phyloP scores from a whole-genome alignment of 495 filamentous ascomycete genomes.

The Bacidia gigantensis region DNA sequence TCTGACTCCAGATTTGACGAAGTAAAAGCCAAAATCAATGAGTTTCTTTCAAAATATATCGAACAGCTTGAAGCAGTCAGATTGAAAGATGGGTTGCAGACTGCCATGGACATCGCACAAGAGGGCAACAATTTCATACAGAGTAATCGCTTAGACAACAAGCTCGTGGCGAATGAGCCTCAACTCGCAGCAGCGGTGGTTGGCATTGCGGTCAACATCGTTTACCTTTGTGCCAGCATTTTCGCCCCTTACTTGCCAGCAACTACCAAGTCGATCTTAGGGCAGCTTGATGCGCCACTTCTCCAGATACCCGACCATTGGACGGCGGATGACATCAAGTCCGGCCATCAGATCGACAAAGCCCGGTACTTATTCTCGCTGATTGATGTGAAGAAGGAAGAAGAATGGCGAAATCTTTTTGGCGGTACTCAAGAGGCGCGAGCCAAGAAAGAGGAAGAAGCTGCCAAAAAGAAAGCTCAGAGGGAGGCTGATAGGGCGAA shows the following conservation, averaged over 20 bases:
- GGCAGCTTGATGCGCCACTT: constrained; percentile 54
- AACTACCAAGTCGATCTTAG: constrained; percentile 58
- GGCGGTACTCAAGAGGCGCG: constrained; percentile 58
- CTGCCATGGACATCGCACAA: constrained; percentile 54
- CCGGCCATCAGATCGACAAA: constrained; percentile 70
- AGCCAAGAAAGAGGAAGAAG: constrained; percentile 51
- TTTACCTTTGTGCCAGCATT: constrained; percentile 64
- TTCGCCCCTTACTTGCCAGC: constrained; percentile 74
- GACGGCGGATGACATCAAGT: constrained; percentile 33
- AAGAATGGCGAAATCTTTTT: constrained; percentile 68
- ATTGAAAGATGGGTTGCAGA: constrained; percentile 58
- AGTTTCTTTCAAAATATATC: constrained; percentile 52
- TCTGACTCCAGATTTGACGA: constrained; percentile 32
- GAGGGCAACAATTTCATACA: constrained; percentile 75
- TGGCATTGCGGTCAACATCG: constrained; percentile 66
- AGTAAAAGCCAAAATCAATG: constrained; percentile 49
- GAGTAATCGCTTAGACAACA: constrained; percentile 70
- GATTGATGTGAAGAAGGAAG: constrained; percentile 69
- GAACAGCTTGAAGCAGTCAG: constrained; percentile 60
- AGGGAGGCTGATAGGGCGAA: constrained; percentile 43
- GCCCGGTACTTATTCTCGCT: constrained; percentile 70
- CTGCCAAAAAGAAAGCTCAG: constrained; percentile 39
- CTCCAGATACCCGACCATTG: constrained; percentile 50
- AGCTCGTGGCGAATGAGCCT: constrained; percentile 56
- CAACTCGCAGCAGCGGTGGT: constrained; percentile 62